A percentile compares a stretch with the other conserved stretches of the same genome.
Evolutionary conservation across 768 basidiomycete species (phyloP).

Genomic region (Phylloporus scabripes): DNA sequence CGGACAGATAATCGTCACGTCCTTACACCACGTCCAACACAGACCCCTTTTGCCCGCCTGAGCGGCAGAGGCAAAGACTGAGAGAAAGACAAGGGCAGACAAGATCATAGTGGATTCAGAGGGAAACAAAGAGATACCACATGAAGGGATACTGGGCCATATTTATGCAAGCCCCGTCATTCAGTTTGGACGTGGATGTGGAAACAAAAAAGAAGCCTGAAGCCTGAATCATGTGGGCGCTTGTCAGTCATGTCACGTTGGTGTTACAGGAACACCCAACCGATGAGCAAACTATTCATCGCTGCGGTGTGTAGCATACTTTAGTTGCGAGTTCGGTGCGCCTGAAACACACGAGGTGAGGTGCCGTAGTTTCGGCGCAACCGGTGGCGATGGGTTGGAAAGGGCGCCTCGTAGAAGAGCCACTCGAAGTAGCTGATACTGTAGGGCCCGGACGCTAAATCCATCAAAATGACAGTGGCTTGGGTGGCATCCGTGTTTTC

Average conservation of each 20-base stretch:
- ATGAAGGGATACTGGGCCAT: not conserved
- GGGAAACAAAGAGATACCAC: not conserved
- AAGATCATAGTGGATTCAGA: constrained; percentile 13
- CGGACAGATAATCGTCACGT: not conserved
- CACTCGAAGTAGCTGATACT: not conserved
- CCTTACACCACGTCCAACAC: constrained; percentile 34
- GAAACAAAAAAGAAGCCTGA: no score
- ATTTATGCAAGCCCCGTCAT: constrained; percentile 9
- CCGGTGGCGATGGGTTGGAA: constrained; percentile 1
- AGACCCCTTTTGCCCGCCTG: constrained; percentile 37
- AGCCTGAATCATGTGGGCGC: not conserved
- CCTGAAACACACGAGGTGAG: not conserved
- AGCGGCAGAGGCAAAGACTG: constrained; percentile 13
- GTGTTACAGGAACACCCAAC: not conserved
- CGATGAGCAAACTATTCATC: not conserved
- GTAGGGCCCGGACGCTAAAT: not conserved
- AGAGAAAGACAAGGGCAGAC: constrained; percentile 14
- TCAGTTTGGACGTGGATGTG: not conserved
- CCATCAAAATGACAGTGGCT: no score
- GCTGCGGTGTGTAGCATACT: not conserved
- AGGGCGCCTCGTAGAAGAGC: not conserved
- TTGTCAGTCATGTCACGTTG: not conserved
- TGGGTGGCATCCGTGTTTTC: not conserved
- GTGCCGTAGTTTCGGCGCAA: not conserved
- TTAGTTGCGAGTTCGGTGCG: not conserved